Evolutionary conservation across 331 rosid genomes (phyloP), one percentile per base, ranked within the genome.

Genomic region (Prunus yedoensis): DNA sequence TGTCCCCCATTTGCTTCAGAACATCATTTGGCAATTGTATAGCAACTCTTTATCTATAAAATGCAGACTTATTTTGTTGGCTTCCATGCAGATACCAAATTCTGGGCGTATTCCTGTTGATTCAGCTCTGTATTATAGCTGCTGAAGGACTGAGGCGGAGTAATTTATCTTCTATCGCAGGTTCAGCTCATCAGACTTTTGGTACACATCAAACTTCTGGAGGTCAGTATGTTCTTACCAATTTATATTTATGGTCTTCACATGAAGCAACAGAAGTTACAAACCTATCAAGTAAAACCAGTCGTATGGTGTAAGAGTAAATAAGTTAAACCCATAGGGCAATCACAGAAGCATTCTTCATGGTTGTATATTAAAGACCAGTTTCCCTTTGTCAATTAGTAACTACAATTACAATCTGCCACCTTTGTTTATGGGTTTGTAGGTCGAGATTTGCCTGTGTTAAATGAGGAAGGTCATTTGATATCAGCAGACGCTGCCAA

Each of bases 91-190:
- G 99, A 89, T 92, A 95, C 83, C 97, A 95, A 87, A 90, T 95
- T 78, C 78, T 95, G 52, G 97, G 99, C 73, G 91, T 95, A 74
- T 92, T 95, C 86, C 85, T 95, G 78, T 82, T 95, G 78, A 88
- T 95, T 92, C 99, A 95, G 83, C 93, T 92, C 67, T 95, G 97
- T 77, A 86, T 95, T 79, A 83, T 94, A 27, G 97, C 93, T 77
- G 96, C 90, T 49, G 99, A 92, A 85, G 89, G 88, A 66, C 76
- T 94, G 53, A 83, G 96, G 51, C 91, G 93, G 15, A 88, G 97
- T 80, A 90, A 86, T 72, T 84, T 92, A 58, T 85, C 97, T 64
- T 90, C 97, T 52, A 86, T 90, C 64, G 84, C 93, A 46, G 80
- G 90, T 85, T 90, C 97, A 68, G 91, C 85, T 82, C 85, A 85